Conservation (phyloP, 2,329 filamentous ascomycete genomes). For the Fusarium mexicanum region DNA sequence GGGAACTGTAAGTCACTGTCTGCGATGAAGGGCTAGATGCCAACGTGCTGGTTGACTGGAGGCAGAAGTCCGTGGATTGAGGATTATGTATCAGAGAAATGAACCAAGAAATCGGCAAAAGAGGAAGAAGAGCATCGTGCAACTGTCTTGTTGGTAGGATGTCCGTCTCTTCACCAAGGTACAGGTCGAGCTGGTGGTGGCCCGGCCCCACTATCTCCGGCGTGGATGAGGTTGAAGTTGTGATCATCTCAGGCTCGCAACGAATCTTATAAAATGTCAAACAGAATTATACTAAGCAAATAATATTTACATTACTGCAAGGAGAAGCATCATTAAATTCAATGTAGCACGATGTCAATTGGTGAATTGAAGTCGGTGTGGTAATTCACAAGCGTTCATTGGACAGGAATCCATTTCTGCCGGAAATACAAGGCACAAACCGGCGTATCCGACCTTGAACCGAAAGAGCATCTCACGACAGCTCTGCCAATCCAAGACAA, state of each 20-base stretch:
- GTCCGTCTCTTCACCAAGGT: conserved; percentile 4
- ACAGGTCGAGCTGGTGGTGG: conserved; percentile 9
- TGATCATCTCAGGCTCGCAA: neutral
- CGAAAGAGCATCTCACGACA: conserved; percentile 42
- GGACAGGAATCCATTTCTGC: conserved; percentile 32
- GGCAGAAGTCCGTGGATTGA: rapidly evolving
- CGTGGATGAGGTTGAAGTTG: conserved; percentile 3
- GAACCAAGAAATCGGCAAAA: neutral
- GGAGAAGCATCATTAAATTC: rapidly evolving
- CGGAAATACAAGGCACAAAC: conserved; percentile 41
- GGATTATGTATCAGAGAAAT: too few relatives aligned
- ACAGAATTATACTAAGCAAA: rapidly evolving
- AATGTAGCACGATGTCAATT: neutral
- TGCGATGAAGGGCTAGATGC: neutral
- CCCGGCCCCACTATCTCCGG: conserved; percentile 24
- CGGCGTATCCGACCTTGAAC: conserved; percentile 44
- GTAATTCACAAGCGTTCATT: conserved; percentile 42
- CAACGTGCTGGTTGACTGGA: rapidly evolving
- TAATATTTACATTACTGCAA: rapidly evolving
- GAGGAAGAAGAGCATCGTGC: neutral
- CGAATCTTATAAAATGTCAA: neutral
- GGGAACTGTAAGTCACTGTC: neutral
- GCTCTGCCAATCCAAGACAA: conserved; percentile 41
- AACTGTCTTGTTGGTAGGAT: neutral
- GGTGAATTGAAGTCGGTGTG: conserved; percentile 19